Percentiles rank a stretch among this genome's conserved stretches.
phyloP scores from a whole-genome alignment of 2,329 filamentous ascomycete genomes.

The Hypoxylon sp. region DNA sequence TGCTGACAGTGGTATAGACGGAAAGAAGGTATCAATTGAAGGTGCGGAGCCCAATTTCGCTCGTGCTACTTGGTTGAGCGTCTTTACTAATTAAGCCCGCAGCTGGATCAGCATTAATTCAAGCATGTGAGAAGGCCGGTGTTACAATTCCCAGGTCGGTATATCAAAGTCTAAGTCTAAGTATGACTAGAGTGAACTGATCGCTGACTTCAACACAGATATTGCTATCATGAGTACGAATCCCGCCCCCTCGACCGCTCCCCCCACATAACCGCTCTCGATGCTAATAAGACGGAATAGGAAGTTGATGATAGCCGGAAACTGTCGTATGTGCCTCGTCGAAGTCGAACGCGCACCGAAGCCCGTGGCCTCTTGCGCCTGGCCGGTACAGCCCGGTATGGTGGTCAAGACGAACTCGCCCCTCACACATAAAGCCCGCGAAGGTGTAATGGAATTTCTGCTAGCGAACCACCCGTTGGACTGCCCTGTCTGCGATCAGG shows the following conservation, averaged over 20 bases:
- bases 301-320: constrained; percentile 98
- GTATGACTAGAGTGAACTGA: constrained; percentile 8
- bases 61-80: constrained; percentile 1
- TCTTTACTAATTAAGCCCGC: constrained; percentile 55
- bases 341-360: constrained; percentile 97
- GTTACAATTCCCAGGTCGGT: constrained; percentile 84
- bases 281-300: constrained; percentile 64
- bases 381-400: constrained; percentile 99
- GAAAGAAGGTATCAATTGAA: constrained; percentile 98
- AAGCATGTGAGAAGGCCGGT: constrained; percentile 98
- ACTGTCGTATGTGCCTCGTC: constrained; percentile 99
- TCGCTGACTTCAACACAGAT: constrained; percentile 66
- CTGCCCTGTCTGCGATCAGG: constrained; percentile 98
- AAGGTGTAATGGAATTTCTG: constrained; percentile 99
- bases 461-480: constrained; percentile 96
- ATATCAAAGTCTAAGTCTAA: constrained; percentile 8
- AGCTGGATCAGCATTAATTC: constrained; percentile 97
- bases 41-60: constrained; percentile 65
- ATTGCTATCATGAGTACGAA: constrained; percentile 96
- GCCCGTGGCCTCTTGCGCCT: constrained; percentile 97
- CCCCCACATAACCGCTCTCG: constrained; percentile 18
- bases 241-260: constrained; percentile 44
- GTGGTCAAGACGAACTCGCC: constrained; percentile 98
- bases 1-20: constrained; percentile 70
- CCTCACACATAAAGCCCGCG: constrained; percentile 94